Conservation (phyloP, 192 early-diverging fungal species). For the Geranomyces variabilis region DNA sequence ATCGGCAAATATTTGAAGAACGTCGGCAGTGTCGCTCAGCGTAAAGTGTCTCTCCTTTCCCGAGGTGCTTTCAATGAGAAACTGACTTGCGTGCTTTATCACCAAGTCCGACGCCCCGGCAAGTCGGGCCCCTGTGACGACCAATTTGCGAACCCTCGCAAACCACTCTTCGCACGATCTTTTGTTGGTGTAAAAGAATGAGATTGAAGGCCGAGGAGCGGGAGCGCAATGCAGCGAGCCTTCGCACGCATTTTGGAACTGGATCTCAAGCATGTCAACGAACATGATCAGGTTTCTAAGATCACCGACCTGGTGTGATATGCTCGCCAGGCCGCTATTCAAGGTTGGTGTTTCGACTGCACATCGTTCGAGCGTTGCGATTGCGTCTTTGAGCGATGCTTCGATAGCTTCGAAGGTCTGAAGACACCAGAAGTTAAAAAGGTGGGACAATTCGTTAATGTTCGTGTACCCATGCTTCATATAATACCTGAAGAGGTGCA, state of each 20-base stretch:
- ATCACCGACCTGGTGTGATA: not conserved
- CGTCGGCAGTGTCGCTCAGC: not conserved
- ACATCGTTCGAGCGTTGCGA: not conserved
- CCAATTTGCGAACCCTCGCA: slow-evolving; percentile 53
- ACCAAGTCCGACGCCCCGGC: not conserved
- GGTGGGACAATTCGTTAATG: no score
- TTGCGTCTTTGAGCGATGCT: slow-evolving; percentile 9
- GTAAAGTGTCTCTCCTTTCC: not conserved
- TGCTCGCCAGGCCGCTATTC: not conserved
- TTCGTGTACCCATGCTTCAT: not conserved
- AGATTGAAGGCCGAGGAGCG: slow-evolving; percentile 63
- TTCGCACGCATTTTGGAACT: slow-evolving; percentile 64
- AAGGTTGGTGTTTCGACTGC: not conserved
- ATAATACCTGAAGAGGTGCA: slow-evolving; percentile 60
- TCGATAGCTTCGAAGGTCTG: slow-evolving; percentile 50
- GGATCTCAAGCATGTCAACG: slow-evolving; percentile 75
- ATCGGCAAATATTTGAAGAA: not conserved
- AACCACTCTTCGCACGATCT: slow-evolving; percentile 83
- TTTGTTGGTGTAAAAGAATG: slow-evolving; percentile 75
- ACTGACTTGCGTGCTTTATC: slow-evolving; percentile 8
- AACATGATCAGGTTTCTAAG: slow-evolving; percentile 43
- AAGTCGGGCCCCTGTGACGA: slow-evolving; percentile 47
- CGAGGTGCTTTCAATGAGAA: not conserved
- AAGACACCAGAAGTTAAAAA: slow-evolving; percentile 54
- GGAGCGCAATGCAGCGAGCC: slow-evolving; percentile 62